phyloP scores from a whole-genome alignment of 768 basidiomycete genomes.

The Coprinopsis cinerea region DNA sequence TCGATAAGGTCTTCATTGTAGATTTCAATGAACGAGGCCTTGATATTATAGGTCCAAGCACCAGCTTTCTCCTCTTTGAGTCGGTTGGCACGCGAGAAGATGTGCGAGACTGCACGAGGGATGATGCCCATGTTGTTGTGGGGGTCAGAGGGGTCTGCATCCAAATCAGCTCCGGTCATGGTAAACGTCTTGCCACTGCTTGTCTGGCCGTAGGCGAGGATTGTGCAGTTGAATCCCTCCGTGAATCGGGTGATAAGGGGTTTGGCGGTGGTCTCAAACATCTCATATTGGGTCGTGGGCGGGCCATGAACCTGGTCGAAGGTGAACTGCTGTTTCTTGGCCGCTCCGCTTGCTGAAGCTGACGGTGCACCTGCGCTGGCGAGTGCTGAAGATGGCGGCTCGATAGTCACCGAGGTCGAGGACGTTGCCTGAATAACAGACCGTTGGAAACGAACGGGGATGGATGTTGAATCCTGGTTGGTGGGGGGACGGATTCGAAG shows the following conservation, averaged over 20 bases:
- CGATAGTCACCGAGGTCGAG: slow-evolving; percentile 75
- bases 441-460: slow-evolving; percentile 92
- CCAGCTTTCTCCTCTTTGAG: slow-evolving; percentile 69
- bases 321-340: slow-evolving; percentile 80
- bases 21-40: slow-evolving; percentile 93
- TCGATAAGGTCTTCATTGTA: slow-evolving; percentile 99
- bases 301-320: slow-evolving; percentile 95
- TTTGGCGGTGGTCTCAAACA: slow-evolving; percentile 81
- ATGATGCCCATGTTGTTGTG: slow-evolving; percentile 91
- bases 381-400: slow-evolving; percentile 53
- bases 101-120: slow-evolving; percentile 85
- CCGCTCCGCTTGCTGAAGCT: slow-evolving; percentile 37
- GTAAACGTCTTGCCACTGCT: slow-evolving; percentile 96
- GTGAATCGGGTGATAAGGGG: slow-evolving; percentile 83
- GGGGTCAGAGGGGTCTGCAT: slow-evolving; percentile 77
- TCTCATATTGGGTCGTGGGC: slow-evolving; percentile 75
- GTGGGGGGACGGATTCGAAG: slow-evolving; percentile 89
- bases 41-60: slow-evolving; percentile 74
- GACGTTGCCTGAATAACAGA: slow-evolving; percentile 77
- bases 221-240: slow-evolving; percentile 96
- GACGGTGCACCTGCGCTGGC: slow-evolving; percentile 45
- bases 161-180: slow-evolving; percentile 94
- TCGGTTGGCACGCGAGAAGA: slow-evolving; percentile 75
- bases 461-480: slow-evolving; percentile 73
- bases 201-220: slow-evolving; percentile 97